Base-by-base conservation (phyloP, 345 rosid species). In the Anastatica hierochuntica region DNA sequence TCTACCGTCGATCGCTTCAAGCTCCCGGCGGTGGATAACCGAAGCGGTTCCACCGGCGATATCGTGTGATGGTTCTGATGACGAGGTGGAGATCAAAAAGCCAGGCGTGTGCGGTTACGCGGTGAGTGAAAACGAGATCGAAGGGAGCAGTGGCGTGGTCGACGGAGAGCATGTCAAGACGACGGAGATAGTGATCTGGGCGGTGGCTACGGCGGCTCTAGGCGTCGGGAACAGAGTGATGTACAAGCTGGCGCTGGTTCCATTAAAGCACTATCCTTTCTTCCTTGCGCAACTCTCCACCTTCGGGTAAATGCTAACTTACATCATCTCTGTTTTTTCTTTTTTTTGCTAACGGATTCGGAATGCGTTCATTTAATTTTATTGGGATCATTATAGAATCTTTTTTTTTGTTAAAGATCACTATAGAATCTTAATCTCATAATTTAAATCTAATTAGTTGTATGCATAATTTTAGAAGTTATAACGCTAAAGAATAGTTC, bases 221-320 rank as follows among this genome's bases (percentile, higher is more conserved):
- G 95, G 97, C 0, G 95, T 85, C 3, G 90, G 88, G 43, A 85
- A 89, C 63, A 76, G 97, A 3, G 94, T 89, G 56, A 48, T 89
- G 61, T 77, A 89, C 58, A 89, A 89, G 38, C 75, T 90, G 10
- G 97, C 95, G 35, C 58, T 90, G 9, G 81, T 90, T 61, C 94
- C 97, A 16, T 84, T 90, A 46, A 83, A 80, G 71, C 84, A 77
- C 15, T 81, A 79, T 42, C 97, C 90, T 4, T 90, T 90, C 85
- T 90, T 90, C 67, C 87, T 89, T 35, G 97, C 97, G 20, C 97
- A 89, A 76, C 81, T 89, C 70, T 86, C 97, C 44, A 89, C 97
- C 43, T 76, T 83, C 77, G 95, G 97, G 97, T 88, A 78, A 24
- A 8, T 1, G 53, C 16, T 34, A 21, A n/a, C n/a, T 43, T 6